These are phyloP conservation scores for Pseudevernia furfuracea DNA, from an alignment of 495 filamentous ascomycete genomes.

Conservation along the genomic window DNA sequence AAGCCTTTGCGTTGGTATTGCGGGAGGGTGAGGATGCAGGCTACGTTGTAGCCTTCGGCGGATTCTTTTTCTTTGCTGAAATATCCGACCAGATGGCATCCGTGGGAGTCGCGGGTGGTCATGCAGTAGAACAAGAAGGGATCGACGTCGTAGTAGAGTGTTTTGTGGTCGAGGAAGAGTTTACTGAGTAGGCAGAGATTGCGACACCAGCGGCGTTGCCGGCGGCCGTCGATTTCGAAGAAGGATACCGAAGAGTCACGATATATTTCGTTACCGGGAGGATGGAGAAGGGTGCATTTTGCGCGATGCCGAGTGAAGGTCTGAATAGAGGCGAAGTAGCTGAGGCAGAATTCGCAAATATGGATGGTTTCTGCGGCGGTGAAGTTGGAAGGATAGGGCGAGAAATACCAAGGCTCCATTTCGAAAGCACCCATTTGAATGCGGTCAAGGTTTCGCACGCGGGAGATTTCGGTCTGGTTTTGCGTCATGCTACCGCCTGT, in stretches of 20 bases:
- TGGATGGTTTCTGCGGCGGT: conserved; percentile 80
- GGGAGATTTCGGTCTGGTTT: conserved; percentile 92
- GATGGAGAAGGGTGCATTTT: conserved; percentile 88
- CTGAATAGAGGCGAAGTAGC: conserved; percentile 72
- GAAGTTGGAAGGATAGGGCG: conserved; percentile 85
- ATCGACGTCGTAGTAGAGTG: conserved; percentile 98
- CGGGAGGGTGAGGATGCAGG: conserved; percentile 91
- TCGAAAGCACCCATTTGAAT: conserved; percentile 91
- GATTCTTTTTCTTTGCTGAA: conserved; percentile 98
- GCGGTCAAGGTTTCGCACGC: conserved; percentile 84
- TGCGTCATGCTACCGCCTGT: conserved; percentile 97
- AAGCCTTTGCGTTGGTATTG: conserved; percentile 94
- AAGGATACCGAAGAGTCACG: conserved; percentile 90
- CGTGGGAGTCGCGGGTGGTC: conserved; percentile 75
- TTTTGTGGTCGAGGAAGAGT: conserved; percentile 97
- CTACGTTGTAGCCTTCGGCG: conserved; percentile 92
- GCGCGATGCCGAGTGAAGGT: conserved; percentile 75
- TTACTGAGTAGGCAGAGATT: conserved; percentile 92
- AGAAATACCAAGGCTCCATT: conserved; percentile 97
- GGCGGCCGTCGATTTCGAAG: conserved; percentile 92
- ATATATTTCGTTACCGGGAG: conserved; percentile 96
- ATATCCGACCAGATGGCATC: conserved; percentile 90
- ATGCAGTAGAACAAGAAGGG: conserved; percentile 99
- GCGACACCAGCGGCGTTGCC: conserved; percentile 95
- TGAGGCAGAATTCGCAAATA: conserved; percentile 96